phyloP scores from a whole-genome alignment of 73 alveolate species.

The Diophrys sp. region DNA sequence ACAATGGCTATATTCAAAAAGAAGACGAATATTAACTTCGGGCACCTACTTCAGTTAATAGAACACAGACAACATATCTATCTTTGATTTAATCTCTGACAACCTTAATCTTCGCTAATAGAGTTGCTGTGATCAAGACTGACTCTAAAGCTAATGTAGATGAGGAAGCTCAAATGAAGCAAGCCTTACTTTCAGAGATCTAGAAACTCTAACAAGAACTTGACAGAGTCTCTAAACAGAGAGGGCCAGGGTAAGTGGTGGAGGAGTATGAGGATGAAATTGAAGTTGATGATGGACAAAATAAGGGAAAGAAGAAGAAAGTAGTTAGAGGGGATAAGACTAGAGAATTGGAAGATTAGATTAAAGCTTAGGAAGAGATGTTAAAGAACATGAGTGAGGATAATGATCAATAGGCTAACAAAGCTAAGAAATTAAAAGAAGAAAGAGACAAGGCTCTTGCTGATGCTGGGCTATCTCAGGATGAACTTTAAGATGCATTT shows the following conservation, averaged over 20 bases:
- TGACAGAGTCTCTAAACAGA: neutral
- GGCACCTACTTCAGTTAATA: no score
- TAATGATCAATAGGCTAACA: neutral
- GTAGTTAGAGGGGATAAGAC: neutral
- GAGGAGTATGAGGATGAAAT: neutral
- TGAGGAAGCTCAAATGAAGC: conserved; percentile 14
- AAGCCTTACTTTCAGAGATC: neutral
- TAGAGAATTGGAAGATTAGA: neutral
- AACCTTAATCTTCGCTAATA: conserved; percentile 27
- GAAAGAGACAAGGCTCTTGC: conserved; percentile 4
- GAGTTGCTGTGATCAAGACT: conserved; percentile 16
- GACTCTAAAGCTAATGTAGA: conserved; percentile 6
- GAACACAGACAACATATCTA: no score
- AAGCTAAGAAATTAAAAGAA: conserved; percentile 4
- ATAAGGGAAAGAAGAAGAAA: neutral
- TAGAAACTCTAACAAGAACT: neutral
- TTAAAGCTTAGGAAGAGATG: neutral
- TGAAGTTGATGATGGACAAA: neutral
- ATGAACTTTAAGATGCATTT: neutral
- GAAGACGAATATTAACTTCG: no score
- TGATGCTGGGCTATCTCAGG: conserved; percentile 8
- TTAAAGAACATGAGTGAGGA: conserved; percentile 1
- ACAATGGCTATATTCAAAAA: no score
- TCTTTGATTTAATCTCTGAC: no score
- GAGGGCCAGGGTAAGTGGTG: neutral